phyloP scores from a whole-genome alignment of 805 yeast species.

The Maudiozyma turicensis region DNA sequence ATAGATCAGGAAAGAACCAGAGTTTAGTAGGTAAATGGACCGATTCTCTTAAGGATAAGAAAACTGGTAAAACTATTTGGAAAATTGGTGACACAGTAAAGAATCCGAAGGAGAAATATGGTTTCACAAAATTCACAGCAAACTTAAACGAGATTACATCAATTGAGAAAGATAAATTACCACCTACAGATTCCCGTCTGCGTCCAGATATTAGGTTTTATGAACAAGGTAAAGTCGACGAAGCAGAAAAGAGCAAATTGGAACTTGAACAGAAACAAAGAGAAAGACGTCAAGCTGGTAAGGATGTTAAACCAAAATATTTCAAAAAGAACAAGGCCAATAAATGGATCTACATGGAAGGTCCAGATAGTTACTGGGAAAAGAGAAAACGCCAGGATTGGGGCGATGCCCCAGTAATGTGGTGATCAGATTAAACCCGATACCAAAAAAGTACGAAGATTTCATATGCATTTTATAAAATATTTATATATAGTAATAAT shows the following conservation, averaged over 20 bases:
- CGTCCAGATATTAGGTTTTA: constrained; percentile 78
- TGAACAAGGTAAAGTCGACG: constrained; percentile 56
- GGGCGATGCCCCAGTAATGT: constrained; percentile 44
- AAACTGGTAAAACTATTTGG: constrained; percentile 47
- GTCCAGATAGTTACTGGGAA: constrained; percentile 67
- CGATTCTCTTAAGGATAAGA: constrained; percentile 39
- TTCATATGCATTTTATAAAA: too few species aligned
- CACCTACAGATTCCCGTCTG: constrained; percentile 83
- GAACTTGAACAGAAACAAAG: constrained; percentile 75
- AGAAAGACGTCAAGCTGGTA: constrained; percentile 51
- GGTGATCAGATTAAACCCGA: constrained; percentile 34
- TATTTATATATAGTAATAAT: too few species aligned
- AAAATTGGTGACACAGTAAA: constrained; percentile 53
- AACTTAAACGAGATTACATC: constrained; percentile 69
- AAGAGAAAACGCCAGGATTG: constrained; percentile 57
- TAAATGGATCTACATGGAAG: constrained; percentile 48
- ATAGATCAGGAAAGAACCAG: constrained; percentile 11
- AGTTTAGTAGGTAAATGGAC: constrained; percentile 74
- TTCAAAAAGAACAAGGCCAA: constrained; percentile 39
- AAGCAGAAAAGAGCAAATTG: constrained; percentile 63
- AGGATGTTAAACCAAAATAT: constrained; percentile 48
- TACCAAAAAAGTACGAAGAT: neutral
- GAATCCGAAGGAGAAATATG: constrained; percentile 57
- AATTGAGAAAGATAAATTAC: constrained; percentile 52
- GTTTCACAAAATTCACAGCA: constrained; percentile 78